Evolutionary conservation across 441 rosid genomes (phyloP).

Genomic region (Adansonia gregorii): DNA sequence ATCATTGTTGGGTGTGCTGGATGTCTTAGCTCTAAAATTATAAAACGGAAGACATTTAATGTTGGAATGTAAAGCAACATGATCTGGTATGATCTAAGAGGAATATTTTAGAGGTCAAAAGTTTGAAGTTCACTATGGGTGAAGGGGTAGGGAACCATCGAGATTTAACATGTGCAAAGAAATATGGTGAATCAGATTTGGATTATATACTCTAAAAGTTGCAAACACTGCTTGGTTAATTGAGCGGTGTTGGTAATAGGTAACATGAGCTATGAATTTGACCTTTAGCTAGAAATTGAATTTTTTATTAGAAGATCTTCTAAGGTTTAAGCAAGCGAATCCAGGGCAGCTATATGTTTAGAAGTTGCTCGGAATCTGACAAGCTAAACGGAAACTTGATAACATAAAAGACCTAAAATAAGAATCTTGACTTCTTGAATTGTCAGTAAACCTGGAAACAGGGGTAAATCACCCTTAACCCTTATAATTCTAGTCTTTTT

Average conservation of each 20-base stretch:
- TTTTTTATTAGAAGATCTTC: background rate
- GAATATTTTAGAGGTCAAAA: background rate
- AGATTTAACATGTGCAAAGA: background rate
- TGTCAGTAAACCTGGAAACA: background rate
- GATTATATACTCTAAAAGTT: background rate
- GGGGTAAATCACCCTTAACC: background rate
- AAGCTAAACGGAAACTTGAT: background rate
- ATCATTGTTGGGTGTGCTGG: background rate
- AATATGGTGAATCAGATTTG: background rate
- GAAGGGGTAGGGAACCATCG: background rate
- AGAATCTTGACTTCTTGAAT: background rate
- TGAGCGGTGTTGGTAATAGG: background rate
- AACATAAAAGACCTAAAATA: background rate
- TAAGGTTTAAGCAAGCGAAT: background rate
- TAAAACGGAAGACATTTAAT: background rate
- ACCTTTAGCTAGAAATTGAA: background rate
- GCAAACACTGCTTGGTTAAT: background rate
- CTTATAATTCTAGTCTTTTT: background rate
- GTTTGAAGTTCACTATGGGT: background rate
- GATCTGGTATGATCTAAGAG: background rate
- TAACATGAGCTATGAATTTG: background rate
- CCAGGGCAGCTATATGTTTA: background rate
- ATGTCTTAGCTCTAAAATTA: background rate
- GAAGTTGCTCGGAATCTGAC: background rate
- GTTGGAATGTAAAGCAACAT: background rate